A percentile compares a stretch with the other conserved stretches of the same genome.
Evolutionary conservation across 1,284 basidiomycete species (phyloP).

Genomic region (Ceratobasidium sp.): DNA sequence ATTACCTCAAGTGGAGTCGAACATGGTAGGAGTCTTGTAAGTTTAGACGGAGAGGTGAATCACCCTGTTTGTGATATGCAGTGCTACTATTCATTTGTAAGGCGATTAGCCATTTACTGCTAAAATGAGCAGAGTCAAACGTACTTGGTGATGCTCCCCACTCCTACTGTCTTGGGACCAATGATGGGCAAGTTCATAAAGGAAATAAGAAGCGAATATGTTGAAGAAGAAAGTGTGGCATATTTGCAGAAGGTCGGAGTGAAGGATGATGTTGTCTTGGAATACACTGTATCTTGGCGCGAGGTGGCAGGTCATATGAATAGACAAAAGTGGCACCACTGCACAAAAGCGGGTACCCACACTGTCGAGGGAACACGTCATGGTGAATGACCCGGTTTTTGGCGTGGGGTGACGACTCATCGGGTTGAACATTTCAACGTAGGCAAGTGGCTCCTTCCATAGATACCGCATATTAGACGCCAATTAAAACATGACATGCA

Average conservation of each 20-base stretch:
- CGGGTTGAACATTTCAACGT: neutral
- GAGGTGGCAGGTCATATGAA: constrained; percentile 6
- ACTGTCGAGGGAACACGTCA: neutral
- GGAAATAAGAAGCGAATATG: constrained; percentile 1
- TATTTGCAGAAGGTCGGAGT: neutral
- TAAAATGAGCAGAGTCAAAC: no score
- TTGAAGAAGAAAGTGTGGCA: constrained; percentile 22
- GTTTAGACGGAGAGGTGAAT: no score
- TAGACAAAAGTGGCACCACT: neutral
- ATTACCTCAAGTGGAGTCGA: no score
- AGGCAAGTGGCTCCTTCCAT: neutral
- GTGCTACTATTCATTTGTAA: no score
- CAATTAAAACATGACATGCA: neutral
- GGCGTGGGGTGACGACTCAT: neutral
- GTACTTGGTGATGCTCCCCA: no score
- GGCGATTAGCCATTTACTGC: no score
- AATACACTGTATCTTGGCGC: neutral
- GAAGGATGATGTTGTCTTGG: neutral
- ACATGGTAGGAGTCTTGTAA: no score
- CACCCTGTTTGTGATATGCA: no score
- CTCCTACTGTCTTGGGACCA: neutral
- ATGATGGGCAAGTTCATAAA: constrained; percentile 7
- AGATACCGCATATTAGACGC: neutral
- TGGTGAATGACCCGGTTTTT: neutral
- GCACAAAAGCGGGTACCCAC: neutral